Base-by-base conservation (phyloP, 352 stramenopile genomes). In the Phytopythium vexans region DNA sequence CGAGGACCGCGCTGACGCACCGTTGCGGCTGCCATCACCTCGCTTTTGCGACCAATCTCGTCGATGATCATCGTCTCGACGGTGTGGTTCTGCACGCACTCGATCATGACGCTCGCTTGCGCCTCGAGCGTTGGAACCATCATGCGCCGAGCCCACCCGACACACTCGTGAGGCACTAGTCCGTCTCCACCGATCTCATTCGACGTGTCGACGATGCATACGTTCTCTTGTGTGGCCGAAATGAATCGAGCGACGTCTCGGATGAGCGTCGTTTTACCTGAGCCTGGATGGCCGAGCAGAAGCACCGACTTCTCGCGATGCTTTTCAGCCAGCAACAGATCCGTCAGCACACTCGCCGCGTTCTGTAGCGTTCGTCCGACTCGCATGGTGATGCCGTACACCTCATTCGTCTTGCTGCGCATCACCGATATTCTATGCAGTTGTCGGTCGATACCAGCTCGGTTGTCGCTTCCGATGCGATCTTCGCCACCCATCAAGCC, bases 161-260 rank as follows among this genome's bases (percentile, higher is more conserved):
- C 56, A 50, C 83, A 94, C 32, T 42, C 45, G 54, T 97, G 87
- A 21, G 84, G 86, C 45, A 89, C 62, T 49, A 84, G 54, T n/a
- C 87, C 85, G 55, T 94, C 83, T n/a, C 89, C 87, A 8, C 71
- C 83, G 61, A 97, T 97, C 62, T 96, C 86, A 66, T 96, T 96
- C n/a, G 72, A 92, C 27, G 88, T 96, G 67, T 97, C 89, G 27
- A 97, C 84, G 39, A 96, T 89, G 15, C 82, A 74, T 9, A 95
- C 77, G 53, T 93, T 95, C 66, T 83, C 64, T 39, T 66, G 70
- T 10, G 56, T 66, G 51, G 77, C 55, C 0, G 86, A 72, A n/a
- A 97, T 60, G 21, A 68, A 77, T 3, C 81, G 60, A 7, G 83
- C 76, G 12, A 91, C 73, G 43, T 96, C 86, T 55, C 85, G 72